These are phyloP conservation scores for Trichoderma sp. DNA, from an alignment of 2,329 filamentous ascomycete genomes.

Conservation along the genomic window DNA sequence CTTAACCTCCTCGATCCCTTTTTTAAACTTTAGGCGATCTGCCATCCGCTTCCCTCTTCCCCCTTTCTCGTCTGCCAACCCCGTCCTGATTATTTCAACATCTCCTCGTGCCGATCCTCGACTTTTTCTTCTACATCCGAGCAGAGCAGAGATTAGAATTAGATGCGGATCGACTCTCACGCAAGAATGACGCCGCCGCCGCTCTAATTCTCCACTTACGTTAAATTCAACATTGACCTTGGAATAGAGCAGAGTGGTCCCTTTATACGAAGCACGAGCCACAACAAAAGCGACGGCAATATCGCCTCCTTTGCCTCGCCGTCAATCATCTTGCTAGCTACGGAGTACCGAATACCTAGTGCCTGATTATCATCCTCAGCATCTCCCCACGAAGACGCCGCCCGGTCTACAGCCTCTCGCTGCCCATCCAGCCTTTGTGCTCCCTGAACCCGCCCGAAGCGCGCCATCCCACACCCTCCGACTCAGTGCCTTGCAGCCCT, in stretches of 20 bases:
- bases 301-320: slow-evolving; percentile 13
- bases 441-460: slow-evolving; percentile 22
- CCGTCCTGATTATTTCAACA: background rate
- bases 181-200: slow-evolving; percentile 12
- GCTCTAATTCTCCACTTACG: slow-evolving; percentile 10
- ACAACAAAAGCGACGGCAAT: background rate
- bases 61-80: background rate
- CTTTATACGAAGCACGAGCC: background rate
- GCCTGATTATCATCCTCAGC: background rate
- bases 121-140: background rate
- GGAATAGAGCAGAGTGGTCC: background rate
- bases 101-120: background rate
- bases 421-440: slow-evolving; percentile 8
- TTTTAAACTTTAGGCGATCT: slow-evolving; percentile 17
- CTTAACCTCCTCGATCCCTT: slow-evolving; percentile 12
- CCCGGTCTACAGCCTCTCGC: background rate
- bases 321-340: background rate
- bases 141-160: background rate
- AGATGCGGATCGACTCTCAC: background rate
- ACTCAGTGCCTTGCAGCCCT: slow-evolving; percentile 31
- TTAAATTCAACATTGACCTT: slow-evolving; percentile 9
- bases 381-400: background rate
- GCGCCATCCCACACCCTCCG: slow-evolving; percentile 33
- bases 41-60: background rate
- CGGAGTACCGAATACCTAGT: background rate